phyloP scores from a whole-genome alignment of 768 basidiomycete species.

The Sporobolomyces phaffii region DNA sequence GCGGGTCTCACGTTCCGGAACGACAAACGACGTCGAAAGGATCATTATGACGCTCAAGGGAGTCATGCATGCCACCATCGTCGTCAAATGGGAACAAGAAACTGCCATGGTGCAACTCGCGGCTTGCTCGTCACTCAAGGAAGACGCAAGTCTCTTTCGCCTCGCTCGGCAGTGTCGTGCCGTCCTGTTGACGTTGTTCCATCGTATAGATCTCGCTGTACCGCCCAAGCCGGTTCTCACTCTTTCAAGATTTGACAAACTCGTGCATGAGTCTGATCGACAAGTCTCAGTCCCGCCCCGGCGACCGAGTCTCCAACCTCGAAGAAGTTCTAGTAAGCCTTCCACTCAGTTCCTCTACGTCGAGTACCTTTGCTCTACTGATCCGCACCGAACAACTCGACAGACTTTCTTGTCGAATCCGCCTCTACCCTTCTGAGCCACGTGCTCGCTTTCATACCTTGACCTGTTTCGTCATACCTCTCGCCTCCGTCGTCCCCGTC shows the following conservation, averaged over 20 bases:
- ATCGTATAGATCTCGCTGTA: slow-evolving; percentile 9
- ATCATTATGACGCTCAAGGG: not conserved
- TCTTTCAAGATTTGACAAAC: slow-evolving; percentile 26
- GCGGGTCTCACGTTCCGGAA: no score
- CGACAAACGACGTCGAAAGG: not conserved
- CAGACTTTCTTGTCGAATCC: slow-evolving; percentile 23
- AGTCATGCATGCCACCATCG: not conserved
- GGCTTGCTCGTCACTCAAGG: not conserved
- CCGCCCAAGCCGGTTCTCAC: slow-evolving; percentile 10
- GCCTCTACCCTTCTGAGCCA: slow-evolving; percentile 17
- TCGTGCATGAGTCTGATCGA: slow-evolving; percentile 4
- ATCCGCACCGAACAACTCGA: no score
- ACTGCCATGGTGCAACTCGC: not conserved
- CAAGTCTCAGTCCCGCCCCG: not conserved
- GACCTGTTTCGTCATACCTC: not conserved
- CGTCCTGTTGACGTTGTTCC: no score
- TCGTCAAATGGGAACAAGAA: not conserved
- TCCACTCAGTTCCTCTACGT: no score
- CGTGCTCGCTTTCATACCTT: not conserved
- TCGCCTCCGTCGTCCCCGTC: no score
- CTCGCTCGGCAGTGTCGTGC: no score
- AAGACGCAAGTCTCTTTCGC: not conserved
- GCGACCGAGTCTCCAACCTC: not conserved
- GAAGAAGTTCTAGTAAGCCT: slow-evolving; percentile 23
- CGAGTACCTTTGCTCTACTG: no score